Evolutionary conservation across 2,329 filamentous ascomycete genomes (phyloP).

Genomic region (Talaromyces amestolkiae): DNA sequence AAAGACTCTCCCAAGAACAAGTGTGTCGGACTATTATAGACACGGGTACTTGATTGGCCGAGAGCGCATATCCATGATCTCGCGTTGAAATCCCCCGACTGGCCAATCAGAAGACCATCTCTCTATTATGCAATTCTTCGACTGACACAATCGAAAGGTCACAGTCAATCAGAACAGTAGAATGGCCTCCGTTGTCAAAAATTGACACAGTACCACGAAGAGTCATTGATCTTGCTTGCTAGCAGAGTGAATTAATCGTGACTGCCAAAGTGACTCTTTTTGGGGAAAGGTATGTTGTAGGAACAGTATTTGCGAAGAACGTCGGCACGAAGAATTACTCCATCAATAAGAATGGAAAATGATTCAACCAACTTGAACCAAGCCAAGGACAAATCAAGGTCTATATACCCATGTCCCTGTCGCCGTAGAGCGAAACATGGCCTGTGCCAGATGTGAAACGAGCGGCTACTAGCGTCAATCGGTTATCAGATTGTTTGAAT

Average conservation of each 20-base stretch:
- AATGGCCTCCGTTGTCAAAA: not conserved
- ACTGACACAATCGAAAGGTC: not conserved
- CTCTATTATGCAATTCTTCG: not conserved
- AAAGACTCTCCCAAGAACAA: not conserved
- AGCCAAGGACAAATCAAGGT: not conserved
- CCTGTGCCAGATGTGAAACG: conserved; percentile 15
- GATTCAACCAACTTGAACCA: not conserved
- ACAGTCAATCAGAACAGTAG: not conserved
- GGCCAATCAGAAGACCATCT: not conserved
- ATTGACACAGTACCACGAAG: not conserved
- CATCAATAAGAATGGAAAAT: not conserved
- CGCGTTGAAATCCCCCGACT: not conserved
- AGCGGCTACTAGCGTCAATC: conserved; percentile 9
- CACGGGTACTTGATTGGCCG: not conserved
- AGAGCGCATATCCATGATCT: not conserved
- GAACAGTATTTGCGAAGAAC: not conserved
- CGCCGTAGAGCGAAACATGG: conserved; percentile 1
- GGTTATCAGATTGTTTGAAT: conserved; percentile 3
- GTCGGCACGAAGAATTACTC: not conserved
- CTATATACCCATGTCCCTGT: not conserved
- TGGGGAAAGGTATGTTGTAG: not conserved
- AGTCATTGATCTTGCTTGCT: not conserved
- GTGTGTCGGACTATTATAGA: not conserved
- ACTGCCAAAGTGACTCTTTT: not conserved
- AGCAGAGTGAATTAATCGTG: not conserved